Conservation (phyloP, 2,329 filamentous ascomycete genomes). For the Trichoderma sp. region DNA sequence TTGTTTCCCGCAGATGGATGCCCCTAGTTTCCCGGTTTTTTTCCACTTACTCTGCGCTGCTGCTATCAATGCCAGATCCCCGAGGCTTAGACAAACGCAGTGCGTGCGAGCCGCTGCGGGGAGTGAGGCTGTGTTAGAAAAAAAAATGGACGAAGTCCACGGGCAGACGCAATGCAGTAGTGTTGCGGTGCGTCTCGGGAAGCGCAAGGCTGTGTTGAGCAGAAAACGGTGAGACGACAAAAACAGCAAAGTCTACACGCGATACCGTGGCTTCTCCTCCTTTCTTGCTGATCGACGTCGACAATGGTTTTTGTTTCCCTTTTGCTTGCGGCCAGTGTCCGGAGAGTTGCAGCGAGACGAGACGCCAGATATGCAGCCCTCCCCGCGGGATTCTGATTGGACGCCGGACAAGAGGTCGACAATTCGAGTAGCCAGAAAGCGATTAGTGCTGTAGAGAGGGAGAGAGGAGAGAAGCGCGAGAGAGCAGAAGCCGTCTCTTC, state of each 20-base stretch:
- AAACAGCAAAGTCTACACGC: background rate
- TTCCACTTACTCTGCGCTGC: background rate
- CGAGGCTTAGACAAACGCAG: conserved; percentile 13
- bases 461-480: background rate
- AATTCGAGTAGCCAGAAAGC: background rate
- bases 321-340: background rate
- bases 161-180: background rate
- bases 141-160: background rate
- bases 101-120: conserved; percentile 3
- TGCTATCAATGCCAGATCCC: background rate
- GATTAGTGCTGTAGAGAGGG: background rate
- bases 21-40: background rate
- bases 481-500: background rate
- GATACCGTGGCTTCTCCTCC: background rate
- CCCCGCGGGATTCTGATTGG: background rate
- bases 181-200: background rate
- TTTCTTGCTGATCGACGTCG: background rate
- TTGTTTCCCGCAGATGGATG: background rate
- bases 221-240: background rate
- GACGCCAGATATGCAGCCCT: conserved; percentile 9
- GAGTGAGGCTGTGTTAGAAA: conserved; percentile 19
- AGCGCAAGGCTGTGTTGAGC: background rate
- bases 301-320: background rate
- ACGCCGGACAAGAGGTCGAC: background rate
- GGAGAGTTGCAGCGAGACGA: background rate